Base-by-base conservation (phyloP, 2,329 filamentous ascomycete species). In the Helotiales sp. region DNA sequence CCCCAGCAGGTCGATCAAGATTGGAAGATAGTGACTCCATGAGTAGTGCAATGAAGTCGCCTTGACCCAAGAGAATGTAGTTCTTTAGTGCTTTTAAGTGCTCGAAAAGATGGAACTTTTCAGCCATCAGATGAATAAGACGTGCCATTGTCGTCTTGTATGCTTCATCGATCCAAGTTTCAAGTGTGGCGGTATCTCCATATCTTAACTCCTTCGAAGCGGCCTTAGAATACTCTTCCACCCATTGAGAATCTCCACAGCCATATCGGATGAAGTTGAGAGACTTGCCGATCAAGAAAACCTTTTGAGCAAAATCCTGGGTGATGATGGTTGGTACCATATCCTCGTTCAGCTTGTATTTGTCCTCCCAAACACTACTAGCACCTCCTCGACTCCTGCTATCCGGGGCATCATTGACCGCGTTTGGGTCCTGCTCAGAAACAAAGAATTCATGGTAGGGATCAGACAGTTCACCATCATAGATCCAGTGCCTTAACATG, bases 141-240 rank as follows among this genome's bases (percentile, higher is more conserved):
- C 95, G 91, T 65, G 93, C 93, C 95, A 99, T 99, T 6, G 96
- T 98, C 0, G 93, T 96, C 79, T 97, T 97, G 82, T 99, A 97
- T 1, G 96, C 96, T 74, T 97, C 93, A 73, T 97, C 96, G 73
- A 99, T 99, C 80, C 93, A 97, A 0, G 89, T 88, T 77, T 97
- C 94, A 0, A 99, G 85, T 1, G 91, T 96, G 0, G 93, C 93
- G 7, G 94, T 97, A 79, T 98, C 95, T 60, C 94, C 94, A 76
- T 99, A 98, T 58, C 89, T 88, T 37, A 99, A 85, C 79, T 97
- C 93, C 79, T 96, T 96, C 10, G 94, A 97, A 0, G 94, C 92
- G 59, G 90, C 91, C 77, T 96, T 97, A 30, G 94, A 97, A 80
- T 99, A 98, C 34, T 90, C 90, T 76, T 97, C 94, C 1, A 99